phyloP scores from a whole-genome alignment of 306 rosid species.

The Cucurbita moschata region DNA sequence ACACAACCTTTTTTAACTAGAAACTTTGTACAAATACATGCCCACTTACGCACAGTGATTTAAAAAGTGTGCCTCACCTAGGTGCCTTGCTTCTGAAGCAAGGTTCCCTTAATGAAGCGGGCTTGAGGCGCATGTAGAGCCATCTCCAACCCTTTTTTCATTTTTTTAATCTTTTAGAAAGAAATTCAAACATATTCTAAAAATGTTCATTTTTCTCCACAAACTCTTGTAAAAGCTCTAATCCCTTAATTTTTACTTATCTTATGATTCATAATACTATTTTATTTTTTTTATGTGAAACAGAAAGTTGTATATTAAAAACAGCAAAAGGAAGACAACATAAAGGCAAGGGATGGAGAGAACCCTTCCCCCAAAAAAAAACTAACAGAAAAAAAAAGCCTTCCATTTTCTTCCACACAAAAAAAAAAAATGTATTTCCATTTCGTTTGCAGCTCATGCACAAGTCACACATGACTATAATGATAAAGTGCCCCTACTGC shows the following conservation, averaged over 20 bases:
- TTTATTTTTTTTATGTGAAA: background rate
- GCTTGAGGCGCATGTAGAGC: background rate
- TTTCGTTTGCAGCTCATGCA: no score
- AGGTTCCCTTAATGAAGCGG: background rate
- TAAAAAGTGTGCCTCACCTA: background rate
- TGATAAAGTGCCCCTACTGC: no score
- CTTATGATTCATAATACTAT: background rate
- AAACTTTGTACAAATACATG: background rate
- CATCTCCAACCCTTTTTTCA: background rate
- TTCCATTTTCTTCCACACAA: no score
- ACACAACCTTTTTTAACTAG: background rate
- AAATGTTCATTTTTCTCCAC: background rate
- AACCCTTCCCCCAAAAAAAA: no score
- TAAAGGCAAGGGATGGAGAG: no score
- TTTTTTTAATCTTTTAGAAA: background rate
- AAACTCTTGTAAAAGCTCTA: background rate
- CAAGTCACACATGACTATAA: no score
- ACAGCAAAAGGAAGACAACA: background rate
- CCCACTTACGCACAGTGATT: background rate
- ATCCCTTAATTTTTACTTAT: background rate
- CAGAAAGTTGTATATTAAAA: no score
- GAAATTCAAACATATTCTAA: background rate
- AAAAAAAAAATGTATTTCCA: no score
- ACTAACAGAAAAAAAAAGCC: no score
- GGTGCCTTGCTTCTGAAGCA: background rate